These are phyloP conservation scores for Bruguiera parviflora DNA, from an alignment of 345 rosid genomes.

Conservation along the genomic window DNA sequence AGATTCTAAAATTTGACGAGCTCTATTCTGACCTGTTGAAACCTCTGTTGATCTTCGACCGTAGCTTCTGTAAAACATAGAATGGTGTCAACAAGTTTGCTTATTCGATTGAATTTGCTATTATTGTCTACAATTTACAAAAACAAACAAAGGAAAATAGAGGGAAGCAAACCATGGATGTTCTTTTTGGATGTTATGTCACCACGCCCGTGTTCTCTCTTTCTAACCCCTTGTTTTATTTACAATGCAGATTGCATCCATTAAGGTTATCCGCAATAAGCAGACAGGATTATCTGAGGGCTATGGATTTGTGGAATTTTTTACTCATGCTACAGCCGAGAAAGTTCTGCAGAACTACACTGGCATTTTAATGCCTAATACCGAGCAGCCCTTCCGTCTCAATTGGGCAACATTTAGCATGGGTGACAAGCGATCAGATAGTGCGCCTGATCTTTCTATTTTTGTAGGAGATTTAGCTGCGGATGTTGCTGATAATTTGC, in stretches of 20 bases:
- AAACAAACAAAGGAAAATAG: too few relatives aligned
- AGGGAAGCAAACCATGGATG: background rate
- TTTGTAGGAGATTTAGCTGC: conserved; percentile 96
- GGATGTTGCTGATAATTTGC: conserved; percentile 74
- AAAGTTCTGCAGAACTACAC: conserved; percentile 71
- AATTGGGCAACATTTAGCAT: conserved; percentile 97
- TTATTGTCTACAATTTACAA: too few relatives aligned
- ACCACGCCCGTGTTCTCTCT: background rate
- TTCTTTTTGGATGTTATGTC: background rate
- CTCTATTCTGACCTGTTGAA: too few relatives aligned
- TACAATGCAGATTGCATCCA: conserved; percentile 61
- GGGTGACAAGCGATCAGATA: conserved; percentile 85
- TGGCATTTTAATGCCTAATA: conserved; percentile 64
- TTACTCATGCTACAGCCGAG: conserved; percentile 76
- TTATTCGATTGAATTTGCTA: too few relatives aligned
- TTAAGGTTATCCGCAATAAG: conserved; percentile 92
- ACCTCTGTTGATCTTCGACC: too few relatives aligned
- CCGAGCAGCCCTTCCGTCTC: conserved; percentile 87
- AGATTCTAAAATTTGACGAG: too few relatives aligned
- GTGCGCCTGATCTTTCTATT: conserved; percentile 83
- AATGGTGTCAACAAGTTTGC: too few relatives aligned
- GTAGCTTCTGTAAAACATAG: too few relatives aligned
- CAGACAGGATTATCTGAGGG: conserved; percentile 86
- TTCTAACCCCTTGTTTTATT: background rate
- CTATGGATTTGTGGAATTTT: conserved; percentile 90